Percentiles rank a stretch among this genome's conserved stretches.
phyloP scores from a whole-genome alignment of 2,329 filamentous ascomycete genomes.

The Penicillium vulpinum region DNA sequence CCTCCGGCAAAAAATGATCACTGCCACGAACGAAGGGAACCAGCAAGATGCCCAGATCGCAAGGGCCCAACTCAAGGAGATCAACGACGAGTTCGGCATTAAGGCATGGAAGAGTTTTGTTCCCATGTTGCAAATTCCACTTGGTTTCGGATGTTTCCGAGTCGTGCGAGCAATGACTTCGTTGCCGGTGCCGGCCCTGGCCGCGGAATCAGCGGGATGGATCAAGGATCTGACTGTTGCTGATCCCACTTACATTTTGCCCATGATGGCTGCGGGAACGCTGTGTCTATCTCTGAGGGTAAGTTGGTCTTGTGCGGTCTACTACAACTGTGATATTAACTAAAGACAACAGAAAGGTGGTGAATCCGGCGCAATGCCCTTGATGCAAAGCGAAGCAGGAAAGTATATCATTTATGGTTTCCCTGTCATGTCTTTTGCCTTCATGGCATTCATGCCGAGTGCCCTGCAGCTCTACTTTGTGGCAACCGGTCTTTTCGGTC shows the following conservation, averaged over 20 bases:
- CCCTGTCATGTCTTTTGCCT: conserved; percentile 53
- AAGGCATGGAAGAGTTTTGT: conserved; percentile 53
- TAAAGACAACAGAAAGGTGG: conserved; percentile 36
- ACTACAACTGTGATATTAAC: not conserved
- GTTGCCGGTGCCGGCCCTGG: conserved; percentile 78
- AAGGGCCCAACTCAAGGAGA: conserved; percentile 49
- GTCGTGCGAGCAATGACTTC: conserved; percentile 70
- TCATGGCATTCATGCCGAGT: conserved; percentile 58
- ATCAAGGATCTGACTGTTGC: conserved; percentile 71
- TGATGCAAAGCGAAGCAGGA: conserved; percentile 30
- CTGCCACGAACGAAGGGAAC: conserved; percentile 47
- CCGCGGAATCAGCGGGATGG: conserved; percentile 72
- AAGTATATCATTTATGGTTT: conserved; percentile 46
- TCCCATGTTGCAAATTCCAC: conserved; percentile 64
- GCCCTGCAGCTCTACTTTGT: conserved; percentile 66
- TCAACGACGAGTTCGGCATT: conserved; percentile 60
- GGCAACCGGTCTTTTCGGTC: conserved; percentile 37
- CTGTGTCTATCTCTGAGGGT: conserved; percentile 63
- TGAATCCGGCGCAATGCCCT: conserved; percentile 37
- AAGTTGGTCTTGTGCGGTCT: conserved; percentile 27
- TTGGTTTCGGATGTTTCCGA: conserved; percentile 80
- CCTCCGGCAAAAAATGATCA: conserved; percentile 57
- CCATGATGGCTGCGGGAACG: conserved; percentile 58
- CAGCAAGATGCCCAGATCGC: conserved; percentile 48
- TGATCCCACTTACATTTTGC: conserved; percentile 78